Conservation (phyloP, 108 stramenopile genomes). For the Nitzschia inconspicua region DNA sequence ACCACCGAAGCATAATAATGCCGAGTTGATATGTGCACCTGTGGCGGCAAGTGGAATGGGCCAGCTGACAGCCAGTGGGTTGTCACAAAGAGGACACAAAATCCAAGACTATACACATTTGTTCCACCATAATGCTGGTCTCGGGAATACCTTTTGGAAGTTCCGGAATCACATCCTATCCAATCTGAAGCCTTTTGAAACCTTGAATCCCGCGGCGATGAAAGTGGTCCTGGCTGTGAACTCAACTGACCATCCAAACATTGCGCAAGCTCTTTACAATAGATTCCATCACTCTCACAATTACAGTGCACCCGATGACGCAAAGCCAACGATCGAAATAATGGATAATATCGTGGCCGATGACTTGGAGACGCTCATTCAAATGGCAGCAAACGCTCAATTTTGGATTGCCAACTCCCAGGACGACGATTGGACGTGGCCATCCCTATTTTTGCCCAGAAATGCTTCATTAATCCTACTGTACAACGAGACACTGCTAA, state of each 20-base stretch:
- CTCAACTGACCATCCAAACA: too few relatives aligned
- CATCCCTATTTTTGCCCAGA: constrained; percentile 26
- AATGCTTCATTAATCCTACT: constrained; percentile 13
- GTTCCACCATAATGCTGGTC: neutral
- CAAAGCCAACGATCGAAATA: neutral
- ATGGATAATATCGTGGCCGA: neutral
- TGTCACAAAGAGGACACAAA: constrained; percentile 2
- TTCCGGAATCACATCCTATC: constrained; percentile 9
- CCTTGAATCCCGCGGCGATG: too few relatives aligned
- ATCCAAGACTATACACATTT: constrained; percentile 11
- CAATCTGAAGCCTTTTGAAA: too few relatives aligned
- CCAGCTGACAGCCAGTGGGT: constrained; percentile 3
- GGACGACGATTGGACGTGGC: constrained; percentile 11
- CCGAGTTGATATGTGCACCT: too few relatives aligned
- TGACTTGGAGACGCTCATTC: neutral
- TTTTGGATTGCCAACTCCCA: constrained; percentile 14
- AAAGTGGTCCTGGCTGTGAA: too few relatives aligned
- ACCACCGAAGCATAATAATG: too few relatives aligned
- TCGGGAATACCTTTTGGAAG: constrained; percentile 1
- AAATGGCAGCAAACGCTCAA: neutral
- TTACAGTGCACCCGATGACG: too few relatives aligned
- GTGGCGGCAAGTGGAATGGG: constrained; percentile 14
- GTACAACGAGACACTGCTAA: neutral
- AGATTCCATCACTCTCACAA: too few relatives aligned
- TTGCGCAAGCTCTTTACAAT: too few relatives aligned